Conservation (phyloP, 129 eudicot species). For the Lonicera japonica region DNA sequence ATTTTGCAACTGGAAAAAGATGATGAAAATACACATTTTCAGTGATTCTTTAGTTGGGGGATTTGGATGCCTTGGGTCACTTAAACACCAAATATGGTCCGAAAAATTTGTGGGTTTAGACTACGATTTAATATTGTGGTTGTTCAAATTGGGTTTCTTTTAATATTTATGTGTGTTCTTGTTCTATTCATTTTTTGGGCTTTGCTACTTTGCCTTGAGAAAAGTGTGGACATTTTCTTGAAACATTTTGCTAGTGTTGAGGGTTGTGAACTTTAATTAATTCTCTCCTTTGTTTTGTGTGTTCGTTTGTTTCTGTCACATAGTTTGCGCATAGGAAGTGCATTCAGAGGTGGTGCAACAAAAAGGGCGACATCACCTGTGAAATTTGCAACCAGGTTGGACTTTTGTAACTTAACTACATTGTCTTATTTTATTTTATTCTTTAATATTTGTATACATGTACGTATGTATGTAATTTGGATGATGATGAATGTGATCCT, state of each 20-base stretch:
- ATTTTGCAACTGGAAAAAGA: no score
- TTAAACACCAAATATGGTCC: no score
- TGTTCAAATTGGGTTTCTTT: no score
- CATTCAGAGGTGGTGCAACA: slow-evolving; percentile 86
- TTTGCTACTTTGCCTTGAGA: no score
- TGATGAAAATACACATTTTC: no score
- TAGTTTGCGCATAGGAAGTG: slow-evolving; percentile 94
- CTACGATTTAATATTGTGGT: no score
- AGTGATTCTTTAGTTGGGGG: no score
- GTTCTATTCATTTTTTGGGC: not conserved
- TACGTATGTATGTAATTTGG: not conserved
- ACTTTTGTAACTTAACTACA: not conserved
- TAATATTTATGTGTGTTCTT: not conserved
- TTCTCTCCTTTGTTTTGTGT: not conserved
- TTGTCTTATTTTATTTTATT: not conserved
- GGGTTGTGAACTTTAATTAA: not conserved
- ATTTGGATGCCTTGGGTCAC: no score
- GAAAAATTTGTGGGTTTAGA: no score
- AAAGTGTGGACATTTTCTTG: not conserved
- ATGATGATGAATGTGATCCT: not conserved
- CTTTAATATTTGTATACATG: not conserved
- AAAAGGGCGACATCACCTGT: slow-evolving; percentile 75
- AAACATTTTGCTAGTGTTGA: not conserved
- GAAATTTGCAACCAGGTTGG: slow-evolving; percentile 79
- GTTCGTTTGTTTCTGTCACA: slow-evolving; percentile 5